Conservation (phyloP, 257 asterid species). For the Solanum piurae region DNA sequence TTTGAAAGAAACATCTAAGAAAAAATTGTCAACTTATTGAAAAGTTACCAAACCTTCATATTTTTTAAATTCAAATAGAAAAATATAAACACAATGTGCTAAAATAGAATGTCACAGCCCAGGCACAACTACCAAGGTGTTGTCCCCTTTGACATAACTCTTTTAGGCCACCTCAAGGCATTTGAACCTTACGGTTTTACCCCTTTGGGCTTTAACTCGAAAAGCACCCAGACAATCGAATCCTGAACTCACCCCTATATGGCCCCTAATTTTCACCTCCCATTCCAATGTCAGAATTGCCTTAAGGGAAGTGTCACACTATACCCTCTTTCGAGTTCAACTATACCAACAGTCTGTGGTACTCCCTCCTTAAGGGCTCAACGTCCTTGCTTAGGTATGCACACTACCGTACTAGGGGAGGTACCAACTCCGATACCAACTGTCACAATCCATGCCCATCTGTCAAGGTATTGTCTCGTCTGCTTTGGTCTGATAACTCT, state of each 20-base stretch:
- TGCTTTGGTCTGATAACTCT: no score
- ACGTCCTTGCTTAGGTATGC: no score
- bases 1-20: not conserved
- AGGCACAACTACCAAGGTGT: not conserved
- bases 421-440: no score
- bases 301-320: no score
- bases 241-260: not conserved
- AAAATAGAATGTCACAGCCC: not conserved
- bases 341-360: no score
- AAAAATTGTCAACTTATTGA: not conserved
- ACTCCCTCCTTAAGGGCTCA: no score
- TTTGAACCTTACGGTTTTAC: not conserved
- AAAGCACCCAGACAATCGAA: not conserved
- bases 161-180: not conserved
- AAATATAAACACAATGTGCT: not conserved
- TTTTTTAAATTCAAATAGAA: not conserved
- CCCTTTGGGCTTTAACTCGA: not conserved
- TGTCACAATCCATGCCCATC: no score
- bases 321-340: no score
- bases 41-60: not conserved
- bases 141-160: not conserved
- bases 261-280: no score
- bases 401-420: no score
- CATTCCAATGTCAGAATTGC: no score
- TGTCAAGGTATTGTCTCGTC: no score